phyloP scores from a whole-genome alignment of 2,329 filamentous ascomycete species.

The Xylariaceae sp. region DNA sequence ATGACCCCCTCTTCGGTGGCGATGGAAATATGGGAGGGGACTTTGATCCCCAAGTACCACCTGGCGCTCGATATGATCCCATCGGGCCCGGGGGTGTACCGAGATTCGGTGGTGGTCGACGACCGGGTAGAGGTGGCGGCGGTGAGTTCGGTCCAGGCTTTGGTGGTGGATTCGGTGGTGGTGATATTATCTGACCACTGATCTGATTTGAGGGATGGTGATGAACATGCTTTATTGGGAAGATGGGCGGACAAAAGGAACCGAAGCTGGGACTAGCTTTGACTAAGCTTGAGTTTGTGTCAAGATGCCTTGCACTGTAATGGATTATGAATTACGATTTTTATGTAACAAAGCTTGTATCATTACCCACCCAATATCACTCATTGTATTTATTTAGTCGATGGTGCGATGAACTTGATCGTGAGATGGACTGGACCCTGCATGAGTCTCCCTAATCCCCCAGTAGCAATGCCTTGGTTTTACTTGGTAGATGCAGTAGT shows the following conservation, averaged over 20 bases:
- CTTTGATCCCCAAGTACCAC: constrained; percentile 71
- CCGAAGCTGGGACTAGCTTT: too few species aligned
- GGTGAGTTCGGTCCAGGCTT: constrained; percentile 36
- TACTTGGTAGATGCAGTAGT: constrained; percentile 11
- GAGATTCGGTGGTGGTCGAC: constrained; percentile 42
- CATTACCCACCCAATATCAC: constrained; percentile 8
- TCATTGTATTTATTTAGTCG: too few species aligned
- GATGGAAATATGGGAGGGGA: constrained; percentile 41
- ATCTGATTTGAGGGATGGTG: too few species aligned
- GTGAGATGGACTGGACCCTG: too few species aligned
- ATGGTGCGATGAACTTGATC: too few species aligned
- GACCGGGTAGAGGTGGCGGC: constrained; percentile 35
- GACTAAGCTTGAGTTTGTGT: too few species aligned
- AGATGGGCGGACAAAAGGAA: too few species aligned
- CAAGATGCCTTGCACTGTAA: too few species aligned
- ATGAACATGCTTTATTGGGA: too few species aligned
- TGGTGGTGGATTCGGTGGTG: constrained; percentile 26
- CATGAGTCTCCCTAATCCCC: too few species aligned
- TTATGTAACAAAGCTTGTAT: constrained; percentile 8
- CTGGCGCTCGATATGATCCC: constrained; percentile 89
- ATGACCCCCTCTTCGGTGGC: constrained; percentile 79
- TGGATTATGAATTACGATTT: constrained; percentile 5
- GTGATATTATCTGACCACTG: constrained; percentile 25
- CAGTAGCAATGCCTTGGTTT: too few species aligned
- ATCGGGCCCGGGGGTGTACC: constrained; percentile 62